Percentiles rank a stretch among this genome's conserved stretches.
Conservation (phyloP, 257 asterid species). For the Cynanchum wilfordii region DNA sequence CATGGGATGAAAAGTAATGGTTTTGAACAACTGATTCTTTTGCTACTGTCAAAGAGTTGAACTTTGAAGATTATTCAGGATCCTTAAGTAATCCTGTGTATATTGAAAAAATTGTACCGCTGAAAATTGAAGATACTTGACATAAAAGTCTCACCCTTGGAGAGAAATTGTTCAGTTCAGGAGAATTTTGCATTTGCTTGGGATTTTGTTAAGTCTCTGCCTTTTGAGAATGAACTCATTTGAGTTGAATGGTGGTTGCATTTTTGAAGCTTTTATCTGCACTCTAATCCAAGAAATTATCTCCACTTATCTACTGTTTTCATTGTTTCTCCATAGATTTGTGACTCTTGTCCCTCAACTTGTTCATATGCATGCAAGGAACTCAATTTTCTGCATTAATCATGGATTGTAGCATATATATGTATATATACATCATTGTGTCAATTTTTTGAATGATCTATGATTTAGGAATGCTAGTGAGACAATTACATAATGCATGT, state of each 20-base stretch:
- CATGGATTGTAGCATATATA: background rate
- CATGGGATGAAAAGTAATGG: background rate
- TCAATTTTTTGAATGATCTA: background rate
- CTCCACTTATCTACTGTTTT: background rate
- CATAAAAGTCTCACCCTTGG: background rate
- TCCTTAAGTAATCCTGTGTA: background rate
- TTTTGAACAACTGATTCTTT: background rate
- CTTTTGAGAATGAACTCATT: conserved; percentile 2
- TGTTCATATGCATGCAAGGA: background rate
- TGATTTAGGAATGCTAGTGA: background rate
- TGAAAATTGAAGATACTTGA: background rate
- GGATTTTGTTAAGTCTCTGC: background rate
- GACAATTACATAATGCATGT: background rate
- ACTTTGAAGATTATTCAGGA: background rate
- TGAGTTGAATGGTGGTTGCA: background rate
- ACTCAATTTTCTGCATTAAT: background rate
- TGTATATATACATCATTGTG: background rate
- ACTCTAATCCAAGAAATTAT: background rate
- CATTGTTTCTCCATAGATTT: background rate
- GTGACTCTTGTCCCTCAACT: background rate
- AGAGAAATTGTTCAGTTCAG: background rate
- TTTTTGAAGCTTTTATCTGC: background rate
- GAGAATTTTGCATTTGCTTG: background rate
- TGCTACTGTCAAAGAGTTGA: background rate
- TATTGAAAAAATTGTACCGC: background rate